These are phyloP conservation scores for Gracilariopsis chorda DNA, from an alignment of 23 red algal species.

Conservation along the genomic window DNA sequence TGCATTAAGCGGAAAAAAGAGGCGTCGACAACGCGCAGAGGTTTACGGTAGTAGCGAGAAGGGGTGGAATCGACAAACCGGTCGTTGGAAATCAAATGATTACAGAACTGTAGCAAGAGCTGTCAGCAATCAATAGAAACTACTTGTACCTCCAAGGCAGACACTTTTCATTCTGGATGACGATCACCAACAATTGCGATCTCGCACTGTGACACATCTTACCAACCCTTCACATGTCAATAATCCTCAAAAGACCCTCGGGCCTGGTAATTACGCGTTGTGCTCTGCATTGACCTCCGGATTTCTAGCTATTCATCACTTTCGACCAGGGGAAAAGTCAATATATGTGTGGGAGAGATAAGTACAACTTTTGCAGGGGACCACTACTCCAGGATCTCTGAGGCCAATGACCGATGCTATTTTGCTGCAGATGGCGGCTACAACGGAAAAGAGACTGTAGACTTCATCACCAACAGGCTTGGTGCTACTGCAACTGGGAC, in stretches of 20 bases:
- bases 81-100: neutral
- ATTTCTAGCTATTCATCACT: neutral
- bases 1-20: neutral
- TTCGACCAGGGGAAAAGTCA: neutral
- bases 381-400: neutral
- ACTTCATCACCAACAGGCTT: neutral
- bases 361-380: neutral
- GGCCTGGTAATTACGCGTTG: neutral
- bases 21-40: neutral
- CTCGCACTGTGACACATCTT: neutral
- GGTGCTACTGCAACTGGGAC: neutral
- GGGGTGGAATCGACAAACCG: neutral
- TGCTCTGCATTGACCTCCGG: neutral
- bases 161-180: neutral
- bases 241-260: neutral
- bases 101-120: constrained; percentile 4
- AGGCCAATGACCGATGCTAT: neutral
- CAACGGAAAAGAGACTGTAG: neutral
- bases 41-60: neutral
- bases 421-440: constrained; percentile 17
- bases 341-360: neutral
- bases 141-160: neutral
- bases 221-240: neutral
- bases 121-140: neutral
- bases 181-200: neutral